Percentiles rank a stretch among this genome's conserved stretches.
These are phyloP conservation scores for Trichophyton rubrum DNA, from an alignment of 2,329 filamentous ascomycete genomes.

Conservation along the genomic window DNA sequence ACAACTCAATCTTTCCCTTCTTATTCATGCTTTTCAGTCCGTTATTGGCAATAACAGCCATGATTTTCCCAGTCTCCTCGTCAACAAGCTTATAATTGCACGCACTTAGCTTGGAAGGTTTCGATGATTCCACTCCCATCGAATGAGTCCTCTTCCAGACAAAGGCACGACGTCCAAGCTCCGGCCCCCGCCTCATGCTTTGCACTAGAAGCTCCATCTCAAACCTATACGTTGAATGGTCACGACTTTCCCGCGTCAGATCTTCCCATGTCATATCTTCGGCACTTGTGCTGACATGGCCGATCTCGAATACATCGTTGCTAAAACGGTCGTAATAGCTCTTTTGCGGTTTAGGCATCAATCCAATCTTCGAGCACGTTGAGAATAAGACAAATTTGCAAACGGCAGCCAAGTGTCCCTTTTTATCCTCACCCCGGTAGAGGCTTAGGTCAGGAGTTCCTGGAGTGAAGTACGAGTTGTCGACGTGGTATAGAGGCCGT, in stretches of 20 bases:
- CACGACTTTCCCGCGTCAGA: conserved; percentile 17
- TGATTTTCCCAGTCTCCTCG: conserved; percentile 18
- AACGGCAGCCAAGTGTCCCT: conserved; percentile 20
- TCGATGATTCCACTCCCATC: conserved; percentile 19
- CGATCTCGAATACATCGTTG: background rate
- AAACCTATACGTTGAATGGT: conserved; percentile 20
- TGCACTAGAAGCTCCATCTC: conserved; percentile 16
- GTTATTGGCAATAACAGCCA: conserved; percentile 23
- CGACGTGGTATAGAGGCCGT: conserved; percentile 15
- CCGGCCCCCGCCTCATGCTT: background rate
- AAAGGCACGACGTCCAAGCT: conserved; percentile 15
- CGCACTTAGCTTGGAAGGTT: conserved; percentile 14
- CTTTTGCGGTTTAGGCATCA: conserved; percentile 19
- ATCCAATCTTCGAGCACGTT: conserved; percentile 21
- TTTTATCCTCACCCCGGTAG: conserved; percentile 19
- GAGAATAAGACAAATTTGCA: conserved; percentile 26
- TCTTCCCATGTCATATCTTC: conserved; percentile 20
- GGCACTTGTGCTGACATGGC: conserved; percentile 12
- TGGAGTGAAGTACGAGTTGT: conserved; percentile 19
- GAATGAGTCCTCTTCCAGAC: conserved; percentile 25
- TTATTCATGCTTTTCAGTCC: conserved; percentile 19
- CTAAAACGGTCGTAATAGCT: background rate
- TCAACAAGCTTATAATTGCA: conserved; percentile 27
- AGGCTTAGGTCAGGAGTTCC: conserved; percentile 26
- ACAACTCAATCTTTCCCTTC: conserved; percentile 23